Base-by-base conservation (phyloP, 2,329 filamentous ascomycete genomes). In the Xylariales sp. region DNA sequence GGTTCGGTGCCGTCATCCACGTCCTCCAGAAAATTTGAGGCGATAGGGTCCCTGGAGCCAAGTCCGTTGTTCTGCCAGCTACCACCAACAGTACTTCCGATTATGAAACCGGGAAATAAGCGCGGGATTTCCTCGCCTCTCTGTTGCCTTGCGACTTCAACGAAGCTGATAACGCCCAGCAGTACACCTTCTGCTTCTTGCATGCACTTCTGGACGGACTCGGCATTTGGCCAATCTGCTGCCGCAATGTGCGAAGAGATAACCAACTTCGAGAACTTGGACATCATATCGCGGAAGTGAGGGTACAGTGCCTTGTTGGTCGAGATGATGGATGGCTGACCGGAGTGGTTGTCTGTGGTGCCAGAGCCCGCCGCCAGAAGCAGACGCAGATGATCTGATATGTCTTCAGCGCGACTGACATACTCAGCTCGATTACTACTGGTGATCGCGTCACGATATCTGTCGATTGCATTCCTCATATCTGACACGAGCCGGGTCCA, bases 211-310 rank as follows among this genome's bases (percentile, higher is more conserved):
- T 93, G 84, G 46, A 91, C 86, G 1, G 91, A 94, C 63, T 98
- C 93, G 12, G 88, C 83, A 41, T 91, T 89, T 7, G 91, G 90
- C 80, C 89, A 97, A 66, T 98, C 93, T 24, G 91, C 88, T 5
- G 91, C 89, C 28, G 93, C 93, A 59, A 98, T 96, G 60, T 98
- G 93, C 11, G 93, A 97, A 3, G 93, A 98, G 36, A 98, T 83
- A 32, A 98, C 93, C 8, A 98, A 74, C 63, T 98, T 98, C n/a
- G 93, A 97, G 62, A 98, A 98, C 55, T 95, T 90, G 32, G 93
- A 97, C 93, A 98, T 98, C 83, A 97, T 97, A 60, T 97, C 93
- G 40, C 93, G 78, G 66, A 98, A 98, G 64, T 97, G 90, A 18
- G 93, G 93, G 58, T 97, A 97, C 12, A 98, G 71, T 0, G 89